Conservation (phyloP, 2,329 filamentous ascomycete genomes). For the Colletotrichum lentis region DNA sequence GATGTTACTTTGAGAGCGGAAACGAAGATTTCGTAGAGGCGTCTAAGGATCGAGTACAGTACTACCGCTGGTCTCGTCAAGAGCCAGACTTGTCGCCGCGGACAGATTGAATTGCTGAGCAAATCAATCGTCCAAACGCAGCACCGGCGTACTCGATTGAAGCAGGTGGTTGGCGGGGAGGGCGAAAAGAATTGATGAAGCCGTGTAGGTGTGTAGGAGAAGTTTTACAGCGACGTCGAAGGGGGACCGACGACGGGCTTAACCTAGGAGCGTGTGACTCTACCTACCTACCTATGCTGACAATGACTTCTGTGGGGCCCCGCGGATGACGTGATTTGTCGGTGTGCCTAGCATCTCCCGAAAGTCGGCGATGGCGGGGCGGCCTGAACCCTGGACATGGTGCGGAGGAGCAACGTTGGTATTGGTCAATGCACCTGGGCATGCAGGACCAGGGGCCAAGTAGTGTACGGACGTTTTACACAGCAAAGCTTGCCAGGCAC, state of each 20-base stretch:
- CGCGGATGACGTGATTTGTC: slow-evolving; percentile 38
- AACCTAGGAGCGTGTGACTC: slow-evolving; percentile 11
- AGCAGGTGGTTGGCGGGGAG: slow-evolving; percentile 23
- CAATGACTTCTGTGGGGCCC: slow-evolving; percentile 20
- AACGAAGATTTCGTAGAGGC: slow-evolving; percentile 8
- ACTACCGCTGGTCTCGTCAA: slow-evolving; percentile 39
- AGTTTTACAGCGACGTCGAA: slow-evolving; percentile 1
- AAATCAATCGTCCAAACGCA: slow-evolving; percentile 37
- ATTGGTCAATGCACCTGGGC: slow-evolving; percentile 8
- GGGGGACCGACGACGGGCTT: slow-evolving; percentile 35
- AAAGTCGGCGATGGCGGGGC: slow-evolving; percentile 34
- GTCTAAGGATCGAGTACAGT: slow-evolving; percentile 29
- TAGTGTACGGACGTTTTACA: neutral
- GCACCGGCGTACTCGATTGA: slow-evolving; percentile 40
- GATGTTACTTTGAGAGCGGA: neutral
- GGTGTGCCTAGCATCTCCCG: slow-evolving; percentile 23
- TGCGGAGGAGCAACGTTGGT: neutral
- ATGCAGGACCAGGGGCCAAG: slow-evolving; percentile 1
- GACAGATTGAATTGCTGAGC: slow-evolving; percentile 39
- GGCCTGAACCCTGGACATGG: slow-evolving; percentile 8
- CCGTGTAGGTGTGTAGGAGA: slow-evolving; percentile 11
- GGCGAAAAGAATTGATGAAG: neutral
- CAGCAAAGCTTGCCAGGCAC: neutral
- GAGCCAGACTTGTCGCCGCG: slow-evolving; percentile 40
- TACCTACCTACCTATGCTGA: neutral